Conservation (phyloP, 1,139 yeast species). For the Hyphopichia fennica region DNA sequence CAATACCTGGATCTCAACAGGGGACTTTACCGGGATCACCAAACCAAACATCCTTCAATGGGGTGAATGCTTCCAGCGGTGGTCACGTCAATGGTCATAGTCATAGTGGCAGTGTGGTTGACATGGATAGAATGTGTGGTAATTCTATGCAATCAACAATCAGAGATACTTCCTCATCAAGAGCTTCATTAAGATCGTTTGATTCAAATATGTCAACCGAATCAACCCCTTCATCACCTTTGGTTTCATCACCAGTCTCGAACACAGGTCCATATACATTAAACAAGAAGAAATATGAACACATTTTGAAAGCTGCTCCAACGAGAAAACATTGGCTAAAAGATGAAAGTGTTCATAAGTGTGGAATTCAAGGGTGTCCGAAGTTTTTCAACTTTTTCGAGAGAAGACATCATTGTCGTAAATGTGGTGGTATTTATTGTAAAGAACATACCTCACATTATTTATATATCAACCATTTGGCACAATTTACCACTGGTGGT, state of each 20-base stretch:
- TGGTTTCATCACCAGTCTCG: slow-evolving; percentile 11
- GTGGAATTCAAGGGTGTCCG: slow-evolving; percentile 61
- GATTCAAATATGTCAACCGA: slow-evolving; percentile 38
- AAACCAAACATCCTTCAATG: neutral
- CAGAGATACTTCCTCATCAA: slow-evolving; percentile 11
- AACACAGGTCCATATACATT: slow-evolving; percentile 5
- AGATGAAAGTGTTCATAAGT: slow-evolving; percentile 61
- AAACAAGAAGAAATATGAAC: slow-evolving; percentile 25
- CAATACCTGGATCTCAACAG: no score
- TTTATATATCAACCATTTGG: slow-evolving; percentile 63
- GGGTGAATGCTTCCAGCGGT: neutral
- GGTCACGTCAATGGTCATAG: neutral
- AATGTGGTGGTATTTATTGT: slow-evolving; percentile 91
- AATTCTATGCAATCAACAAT: neutral
- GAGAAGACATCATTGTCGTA: slow-evolving; percentile 90
- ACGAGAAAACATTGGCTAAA: slow-evolving; percentile 77
- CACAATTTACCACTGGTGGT: slow-evolving; percentile 75
- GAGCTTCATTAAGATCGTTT: slow-evolving; percentile 34
- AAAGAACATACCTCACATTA: slow-evolving; percentile 60
- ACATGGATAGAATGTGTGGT: neutral
- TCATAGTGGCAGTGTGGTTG: neutral
- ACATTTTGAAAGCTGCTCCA: slow-evolving; percentile 46
- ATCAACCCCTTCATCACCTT: slow-evolving; percentile 20
- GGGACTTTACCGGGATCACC: no score
- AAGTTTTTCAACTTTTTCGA: slow-evolving; percentile 71